Evolutionary conservation across 805 yeast species (phyloP).

Genomic region (Suhomyces sp.): DNA sequence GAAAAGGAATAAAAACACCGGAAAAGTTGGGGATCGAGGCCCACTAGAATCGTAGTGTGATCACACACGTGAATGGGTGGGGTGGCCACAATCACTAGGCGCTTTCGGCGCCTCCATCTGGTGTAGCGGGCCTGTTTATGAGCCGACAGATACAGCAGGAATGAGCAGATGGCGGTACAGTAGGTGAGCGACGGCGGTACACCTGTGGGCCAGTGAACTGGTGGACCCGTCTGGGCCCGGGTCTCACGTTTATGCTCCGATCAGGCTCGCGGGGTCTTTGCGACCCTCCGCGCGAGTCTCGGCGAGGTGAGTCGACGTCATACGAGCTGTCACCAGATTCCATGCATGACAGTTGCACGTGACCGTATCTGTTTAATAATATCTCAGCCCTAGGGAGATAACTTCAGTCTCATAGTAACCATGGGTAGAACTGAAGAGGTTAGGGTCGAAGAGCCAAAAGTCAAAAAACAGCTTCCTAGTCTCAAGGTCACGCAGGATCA

Average conservation of each 20-base stretch:
- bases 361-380: not conserved
- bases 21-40: not conserved
- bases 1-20: not conserved
- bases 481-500: conserved; percentile 5
- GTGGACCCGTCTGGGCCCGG: not conserved
- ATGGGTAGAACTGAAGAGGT: not conserved
- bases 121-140: not conserved
- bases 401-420: too few relatives aligned
- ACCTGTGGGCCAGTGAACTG: too few relatives aligned
- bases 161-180: too few relatives aligned
- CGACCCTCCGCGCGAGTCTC: not conserved
- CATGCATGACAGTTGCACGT: not conserved
- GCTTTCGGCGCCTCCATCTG: too few relatives aligned
- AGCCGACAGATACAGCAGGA: not conserved
- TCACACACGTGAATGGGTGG: not conserved
- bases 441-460: not conserved
- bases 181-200: too few relatives aligned
- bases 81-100: not conserved
- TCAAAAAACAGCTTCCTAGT: not conserved
- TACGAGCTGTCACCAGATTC: not conserved
- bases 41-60: not conserved
- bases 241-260: not conserved
- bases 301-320: not conserved
- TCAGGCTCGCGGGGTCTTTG: not conserved
- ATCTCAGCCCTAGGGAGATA: not conserved